Percentiles rank a stretch among this genome's conserved stretches.
These are phyloP conservation scores for Hyaloperonospora arabidopsidis DNA, from an alignment of 352 stramenopile species.

Conservation along the genomic window DNA sequence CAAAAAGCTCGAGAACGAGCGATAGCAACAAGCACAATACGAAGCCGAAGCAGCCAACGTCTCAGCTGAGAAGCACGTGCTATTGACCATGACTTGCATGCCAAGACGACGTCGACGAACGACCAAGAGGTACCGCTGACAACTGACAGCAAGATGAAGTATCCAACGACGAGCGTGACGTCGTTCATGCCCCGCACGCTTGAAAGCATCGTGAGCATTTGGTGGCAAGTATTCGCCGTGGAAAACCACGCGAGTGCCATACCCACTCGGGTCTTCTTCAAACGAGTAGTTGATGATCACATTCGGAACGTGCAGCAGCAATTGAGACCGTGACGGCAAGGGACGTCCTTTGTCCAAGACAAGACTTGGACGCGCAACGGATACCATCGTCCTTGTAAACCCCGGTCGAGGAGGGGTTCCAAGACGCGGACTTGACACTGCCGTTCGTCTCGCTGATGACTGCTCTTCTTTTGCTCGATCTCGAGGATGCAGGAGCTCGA, in stretches of 20 bases:
- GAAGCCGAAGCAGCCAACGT: slow-evolving; percentile 16
- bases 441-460: slow-evolving; percentile 13
- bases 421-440: slow-evolving; percentile 15
- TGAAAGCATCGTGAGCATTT: slow-evolving; percentile 18
- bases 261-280: slow-evolving; percentile 28
- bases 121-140: slow-evolving; percentile 34
- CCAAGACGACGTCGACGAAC: slow-evolving; percentile 39
- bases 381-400: slow-evolving; percentile 33
- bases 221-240: slow-evolving; percentile 32
- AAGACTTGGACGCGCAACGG: slow-evolving; percentile 17
- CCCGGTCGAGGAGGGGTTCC: slow-evolving; percentile 4
- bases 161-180: slow-evolving; percentile 24
- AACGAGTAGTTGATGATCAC: slow-evolving; percentile 42
- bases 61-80: slow-evolving; percentile 24
- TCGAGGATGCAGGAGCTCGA: slow-evolving; percentile 32
- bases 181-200: slow-evolving; percentile 23
- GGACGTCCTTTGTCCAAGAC: slow-evolving; percentile 8
- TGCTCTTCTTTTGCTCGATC: slow-evolving; percentile 25
- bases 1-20: slow-evolving; percentile 31
- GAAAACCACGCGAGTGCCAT: slow-evolving; percentile 35
- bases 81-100: slow-evolving; percentile 36
- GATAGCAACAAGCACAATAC: slow-evolving; percentile 39
- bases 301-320: slow-evolving; percentile 24
- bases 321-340: slow-evolving; percentile 1
- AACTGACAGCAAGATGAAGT: slow-evolving; percentile 27